Evolutionary conservation across 768 basidiomycete genomes (phyloP).

Genomic region (Tulasnella sp.): DNA sequence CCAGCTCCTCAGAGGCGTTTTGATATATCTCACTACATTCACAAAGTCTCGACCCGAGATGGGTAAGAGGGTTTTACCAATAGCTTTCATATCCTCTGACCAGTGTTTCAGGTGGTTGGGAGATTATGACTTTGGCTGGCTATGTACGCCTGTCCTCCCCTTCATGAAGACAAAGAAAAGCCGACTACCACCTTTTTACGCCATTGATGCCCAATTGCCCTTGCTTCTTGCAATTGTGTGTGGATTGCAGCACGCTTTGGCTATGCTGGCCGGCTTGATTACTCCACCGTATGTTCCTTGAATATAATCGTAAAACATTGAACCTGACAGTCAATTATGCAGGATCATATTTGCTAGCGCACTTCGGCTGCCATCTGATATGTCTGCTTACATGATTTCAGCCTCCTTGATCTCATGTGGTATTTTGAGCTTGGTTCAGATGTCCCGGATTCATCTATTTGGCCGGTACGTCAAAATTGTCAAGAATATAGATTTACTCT

Average conservation of each 20-base stretch:
- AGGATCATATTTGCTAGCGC: constrained; percentile 16
- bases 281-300: constrained; percentile 72
- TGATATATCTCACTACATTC: not conserved
- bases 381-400: constrained; percentile 66
- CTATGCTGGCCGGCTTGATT: constrained; percentile 73
- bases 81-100: not conserved
- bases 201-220: constrained; percentile 57
- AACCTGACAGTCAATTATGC: not conserved
- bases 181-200: constrained; percentile 56
- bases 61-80: not conserved
- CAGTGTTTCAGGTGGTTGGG: constrained; percentile 46
- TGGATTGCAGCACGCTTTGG: constrained; percentile 40
- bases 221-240: constrained; percentile 57
- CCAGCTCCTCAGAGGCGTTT: not conserved
- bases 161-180: constrained; percentile 29
- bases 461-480: constrained; percentile 31
- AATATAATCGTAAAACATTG: too few species aligned
- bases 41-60: constrained; percentile 10
- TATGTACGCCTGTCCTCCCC: constrained; percentile 57
- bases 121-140: constrained; percentile 64
- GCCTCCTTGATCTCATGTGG: constrained; percentile 70
- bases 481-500: constrained; percentile 24
- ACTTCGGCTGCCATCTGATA: constrained; percentile 30
- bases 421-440: constrained; percentile 63
- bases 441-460: constrained; percentile 53